Evolutionary conservation across 441 rosid genomes (phyloP).

Genomic region (Dalechampia spathulata): DNA sequence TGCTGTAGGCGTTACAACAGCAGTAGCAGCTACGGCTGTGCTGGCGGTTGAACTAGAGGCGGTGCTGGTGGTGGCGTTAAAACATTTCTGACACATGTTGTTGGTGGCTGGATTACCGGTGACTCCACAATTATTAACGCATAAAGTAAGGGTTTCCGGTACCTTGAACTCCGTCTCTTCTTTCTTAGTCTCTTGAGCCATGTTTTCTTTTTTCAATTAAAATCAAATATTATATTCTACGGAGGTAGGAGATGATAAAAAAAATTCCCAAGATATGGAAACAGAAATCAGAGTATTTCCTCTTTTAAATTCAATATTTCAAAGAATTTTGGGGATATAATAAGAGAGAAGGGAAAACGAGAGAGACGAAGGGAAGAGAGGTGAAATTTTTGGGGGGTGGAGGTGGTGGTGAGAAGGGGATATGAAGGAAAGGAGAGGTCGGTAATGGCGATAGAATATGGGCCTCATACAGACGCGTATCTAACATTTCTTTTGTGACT

Average conservation of each 20-base stretch:
- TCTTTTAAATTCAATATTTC: too few relatives aligned
- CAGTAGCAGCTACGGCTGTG: too few relatives aligned
- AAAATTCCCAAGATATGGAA: too few relatives aligned
- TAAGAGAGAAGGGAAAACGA: not conserved
- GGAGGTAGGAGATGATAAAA: too few relatives aligned
- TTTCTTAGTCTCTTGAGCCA: constrained; percentile 89
- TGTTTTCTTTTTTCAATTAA: constrained; percentile 7
- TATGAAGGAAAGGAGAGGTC: constrained; percentile 50
- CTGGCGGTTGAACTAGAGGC: constrained; percentile 16
- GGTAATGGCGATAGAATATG: constrained; percentile 65
- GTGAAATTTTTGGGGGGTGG: not conserved
- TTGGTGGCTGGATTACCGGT: constrained; percentile 82
- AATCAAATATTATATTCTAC: too few relatives aligned
- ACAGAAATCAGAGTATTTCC: too few relatives aligned
- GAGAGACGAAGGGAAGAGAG: not conserved
- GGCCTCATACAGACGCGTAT: constrained; percentile 85
- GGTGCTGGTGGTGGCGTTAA: constrained; percentile 52
- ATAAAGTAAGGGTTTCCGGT: constrained; percentile 60
- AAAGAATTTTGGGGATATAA: too few relatives aligned
- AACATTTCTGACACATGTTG: constrained; percentile 95
- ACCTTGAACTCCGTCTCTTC: constrained; percentile 97
- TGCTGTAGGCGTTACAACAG: too few relatives aligned
- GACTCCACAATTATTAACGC: constrained; percentile 78
- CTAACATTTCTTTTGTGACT: constrained; percentile 37
- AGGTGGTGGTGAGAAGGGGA: constrained; percentile 16